These are phyloP conservation scores for Sclerotiophoma versabilis DNA, from an alignment of 2,329 filamentous ascomycete genomes.

Conservation along the genomic window DNA sequence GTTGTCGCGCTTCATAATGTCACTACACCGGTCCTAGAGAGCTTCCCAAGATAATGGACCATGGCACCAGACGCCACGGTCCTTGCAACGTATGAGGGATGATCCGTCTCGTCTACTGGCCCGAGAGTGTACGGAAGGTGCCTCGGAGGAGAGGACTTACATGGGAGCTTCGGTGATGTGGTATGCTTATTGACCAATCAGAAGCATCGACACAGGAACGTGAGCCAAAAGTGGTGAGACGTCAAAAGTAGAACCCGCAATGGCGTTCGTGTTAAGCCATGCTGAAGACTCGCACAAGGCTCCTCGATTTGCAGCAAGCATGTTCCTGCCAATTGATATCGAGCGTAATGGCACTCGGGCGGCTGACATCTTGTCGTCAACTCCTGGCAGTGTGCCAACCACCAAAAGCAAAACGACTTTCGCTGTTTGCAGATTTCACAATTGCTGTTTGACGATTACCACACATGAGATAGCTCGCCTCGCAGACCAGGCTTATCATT, in stretches of 20 bases:
- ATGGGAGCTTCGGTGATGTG: conserved; percentile 21
- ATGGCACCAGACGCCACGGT: conserved; percentile 21
- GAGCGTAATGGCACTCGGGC: conserved; percentile 17
- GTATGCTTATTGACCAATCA: conserved; percentile 23
- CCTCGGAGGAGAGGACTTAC: conserved; percentile 8
- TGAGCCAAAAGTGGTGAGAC: conserved; percentile 27
- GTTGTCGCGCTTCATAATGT: background rate
- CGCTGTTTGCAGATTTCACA: background rate
- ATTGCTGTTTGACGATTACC: too few species aligned
- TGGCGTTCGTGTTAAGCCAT: conserved; percentile 26
- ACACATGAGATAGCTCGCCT: too few species aligned
- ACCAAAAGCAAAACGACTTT: background rate
- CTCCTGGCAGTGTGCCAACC: background rate
- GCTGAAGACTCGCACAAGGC: conserved; percentile 14
- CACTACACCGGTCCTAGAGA: background rate
- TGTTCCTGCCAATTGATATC: conserved; percentile 21
- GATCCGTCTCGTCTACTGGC: conserved; percentile 3
- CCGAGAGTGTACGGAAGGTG: conserved; percentile 19
- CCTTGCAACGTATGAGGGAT: conserved; percentile 1
- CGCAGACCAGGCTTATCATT: background rate
- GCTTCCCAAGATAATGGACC: conserved; percentile 24
- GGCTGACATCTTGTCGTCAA: background rate
- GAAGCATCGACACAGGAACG: conserved; percentile 21
- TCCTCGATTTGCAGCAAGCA: conserved; percentile 10
- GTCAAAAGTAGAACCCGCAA: conserved; percentile 17